Conservation (phyloP, 1,284 basidiomycete genomes). For the Wallemia ichthyophaga region DNA sequence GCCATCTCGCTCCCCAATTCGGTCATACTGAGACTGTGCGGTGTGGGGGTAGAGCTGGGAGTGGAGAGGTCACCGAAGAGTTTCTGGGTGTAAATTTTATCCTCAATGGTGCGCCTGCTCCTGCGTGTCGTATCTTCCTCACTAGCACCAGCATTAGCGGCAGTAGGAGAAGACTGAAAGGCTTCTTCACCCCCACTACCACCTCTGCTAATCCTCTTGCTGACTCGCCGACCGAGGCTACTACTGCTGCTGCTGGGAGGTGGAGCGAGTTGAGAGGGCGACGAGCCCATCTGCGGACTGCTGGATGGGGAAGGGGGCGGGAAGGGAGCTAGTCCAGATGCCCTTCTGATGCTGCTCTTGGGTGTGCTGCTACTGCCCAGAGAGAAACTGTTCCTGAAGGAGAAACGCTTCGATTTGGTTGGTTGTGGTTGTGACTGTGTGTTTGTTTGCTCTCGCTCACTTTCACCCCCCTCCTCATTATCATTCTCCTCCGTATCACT, state of each 20-base stretch:
- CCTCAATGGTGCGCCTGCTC: not conserved
- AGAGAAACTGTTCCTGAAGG: not conserved
- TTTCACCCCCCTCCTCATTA: not conserved
- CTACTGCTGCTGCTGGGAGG: not conserved
- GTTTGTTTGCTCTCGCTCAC: not conserved
- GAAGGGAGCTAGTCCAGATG: not conserved
- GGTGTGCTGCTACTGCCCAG: not conserved
- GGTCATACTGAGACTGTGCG: not conserved
- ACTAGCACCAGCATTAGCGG: not conserved
- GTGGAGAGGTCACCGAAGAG: not conserved
- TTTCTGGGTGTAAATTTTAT: not conserved
- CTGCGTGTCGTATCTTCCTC: not conserved
- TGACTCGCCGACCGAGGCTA: not conserved
- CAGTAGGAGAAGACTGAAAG: too few species aligned
- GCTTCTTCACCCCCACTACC: not conserved
- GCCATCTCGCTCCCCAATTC: not conserved
- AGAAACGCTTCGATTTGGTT: not conserved
- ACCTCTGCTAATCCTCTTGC: not conserved
- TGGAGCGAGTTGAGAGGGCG: not conserved
- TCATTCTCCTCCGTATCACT: not conserved
- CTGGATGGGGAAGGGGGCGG: not conserved
- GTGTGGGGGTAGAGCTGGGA: not conserved
- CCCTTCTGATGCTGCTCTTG: not conserved
- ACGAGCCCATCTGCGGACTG: not conserved
- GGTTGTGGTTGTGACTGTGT: too few species aligned